These are phyloP conservation scores for Flaveria linearis DNA, from an alignment of 129 eudicot genomes.

Conservation along the genomic window DNA sequence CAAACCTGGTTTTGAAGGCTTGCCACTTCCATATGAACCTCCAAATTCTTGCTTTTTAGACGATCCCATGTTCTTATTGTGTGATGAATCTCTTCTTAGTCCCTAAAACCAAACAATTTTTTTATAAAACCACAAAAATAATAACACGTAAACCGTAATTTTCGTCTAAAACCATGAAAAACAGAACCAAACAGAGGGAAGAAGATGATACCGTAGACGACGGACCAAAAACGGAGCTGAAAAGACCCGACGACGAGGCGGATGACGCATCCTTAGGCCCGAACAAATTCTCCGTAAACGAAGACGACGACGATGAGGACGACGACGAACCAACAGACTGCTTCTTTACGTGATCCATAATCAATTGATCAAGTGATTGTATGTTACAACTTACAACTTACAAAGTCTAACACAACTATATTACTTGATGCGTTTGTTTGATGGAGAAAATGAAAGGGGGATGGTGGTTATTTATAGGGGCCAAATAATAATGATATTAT, in stretches of 20 bases:
- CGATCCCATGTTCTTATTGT: slow-evolving; percentile 30
- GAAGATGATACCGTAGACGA: slow-evolving; percentile 52
- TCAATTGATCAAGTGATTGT: neutral
- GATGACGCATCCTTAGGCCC: slow-evolving; percentile 69
- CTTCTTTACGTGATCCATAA: slow-evolving; percentile 61
- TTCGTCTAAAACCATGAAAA: neutral
- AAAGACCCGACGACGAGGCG: slow-evolving; percentile 46
- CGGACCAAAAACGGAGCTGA: slow-evolving; percentile 78
- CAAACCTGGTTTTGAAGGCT: slow-evolving; percentile 52
- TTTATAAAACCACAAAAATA: neutral
- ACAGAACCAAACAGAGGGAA: neutral
- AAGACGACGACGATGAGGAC: slow-evolving; percentile 29
- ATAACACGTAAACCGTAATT: neutral
- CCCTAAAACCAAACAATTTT: slow-evolving; percentile 36
- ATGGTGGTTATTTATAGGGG: slow-evolving; percentile 38
- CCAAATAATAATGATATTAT: neutral
- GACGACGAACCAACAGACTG: slow-evolving; percentile 12
- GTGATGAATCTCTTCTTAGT: slow-evolving; percentile 43
- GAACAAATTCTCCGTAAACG: slow-evolving; percentile 68
- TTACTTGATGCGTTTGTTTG: neutral
- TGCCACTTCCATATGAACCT: slow-evolving; percentile 49
- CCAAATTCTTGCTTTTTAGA: slow-evolving; percentile 38
- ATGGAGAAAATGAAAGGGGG: slow-evolving; percentile 37
- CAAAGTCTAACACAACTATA: neutral
- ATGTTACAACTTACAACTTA: neutral